phyloP scores from a whole-genome alignment of 208 protist genomes.

The Wallacemonas rigidus region DNA sequence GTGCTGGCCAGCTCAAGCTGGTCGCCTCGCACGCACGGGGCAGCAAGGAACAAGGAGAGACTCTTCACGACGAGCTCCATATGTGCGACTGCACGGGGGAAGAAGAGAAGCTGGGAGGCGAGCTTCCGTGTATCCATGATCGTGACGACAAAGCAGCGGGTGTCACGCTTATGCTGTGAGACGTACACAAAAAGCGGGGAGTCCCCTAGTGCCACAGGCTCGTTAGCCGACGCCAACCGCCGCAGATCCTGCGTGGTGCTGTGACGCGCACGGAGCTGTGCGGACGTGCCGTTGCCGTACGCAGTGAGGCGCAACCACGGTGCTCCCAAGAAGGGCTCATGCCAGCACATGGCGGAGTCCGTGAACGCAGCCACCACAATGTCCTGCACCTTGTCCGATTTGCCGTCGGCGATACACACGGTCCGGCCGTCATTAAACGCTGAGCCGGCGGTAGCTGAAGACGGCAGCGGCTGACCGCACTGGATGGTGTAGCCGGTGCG shows the following conservation, averaged over 20 bases:
- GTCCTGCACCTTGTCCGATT: background rate
- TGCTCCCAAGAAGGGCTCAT: background rate
- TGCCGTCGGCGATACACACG: background rate
- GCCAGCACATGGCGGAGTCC: conserved; percentile 34
- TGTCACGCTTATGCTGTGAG: conserved; percentile 26
- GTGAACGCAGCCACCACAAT: conserved; percentile 27
- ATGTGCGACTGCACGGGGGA: conserved; percentile 35
- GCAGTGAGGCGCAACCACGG: conserved; percentile 22
- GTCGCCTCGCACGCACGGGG: conserved; percentile 24
- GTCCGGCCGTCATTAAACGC: background rate
- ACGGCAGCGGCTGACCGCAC: conserved; percentile 29
- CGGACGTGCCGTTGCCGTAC: conserved; percentile 4
- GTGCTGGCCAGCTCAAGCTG: background rate
- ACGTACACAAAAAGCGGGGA: conserved; percentile 38
- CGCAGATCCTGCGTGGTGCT: conserved; percentile 13
- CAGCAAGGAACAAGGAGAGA: conserved; percentile 38
- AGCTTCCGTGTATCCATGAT: conserved; percentile 39
- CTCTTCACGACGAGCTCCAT: conserved; percentile 36
- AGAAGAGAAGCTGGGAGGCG: conserved; percentile 35
- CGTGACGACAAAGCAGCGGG: conserved; percentile 36
- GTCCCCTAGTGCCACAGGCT: conserved; percentile 15
- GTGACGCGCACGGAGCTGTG: background rate
- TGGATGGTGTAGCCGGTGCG: conserved; percentile 37
- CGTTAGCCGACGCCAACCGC: conserved; percentile 15
- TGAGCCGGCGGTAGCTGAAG: background rate